phyloP scores from a whole-genome alignment of 805 yeast genomes.

The Maudiozyma bulderi region DNA sequence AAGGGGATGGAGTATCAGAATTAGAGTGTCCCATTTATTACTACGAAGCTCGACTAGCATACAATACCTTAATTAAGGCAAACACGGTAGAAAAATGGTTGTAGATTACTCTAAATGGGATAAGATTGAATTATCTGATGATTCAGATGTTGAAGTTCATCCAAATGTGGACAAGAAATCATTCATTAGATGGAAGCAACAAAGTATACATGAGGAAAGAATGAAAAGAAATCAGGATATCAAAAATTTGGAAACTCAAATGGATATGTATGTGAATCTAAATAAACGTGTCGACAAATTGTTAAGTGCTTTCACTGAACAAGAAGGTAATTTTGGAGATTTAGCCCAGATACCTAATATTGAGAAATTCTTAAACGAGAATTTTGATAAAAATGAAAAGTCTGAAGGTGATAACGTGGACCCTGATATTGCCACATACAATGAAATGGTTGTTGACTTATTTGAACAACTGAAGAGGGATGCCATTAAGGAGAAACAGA shows the following conservation, averaged over 20 bases:
- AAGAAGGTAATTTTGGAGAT: slow-evolving; percentile 16
- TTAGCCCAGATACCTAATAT: slow-evolving; percentile 26
- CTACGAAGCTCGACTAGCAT: no score
- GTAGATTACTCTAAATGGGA: slow-evolving; percentile 98
- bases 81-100: slow-evolving; percentile 40
- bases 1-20: no score
- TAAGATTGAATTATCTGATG: slow-evolving; percentile 89
- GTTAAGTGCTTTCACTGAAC: slow-evolving; percentile 33
- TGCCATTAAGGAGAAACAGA: slow-evolving; percentile 38
- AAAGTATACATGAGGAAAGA: slow-evolving; percentile 92
- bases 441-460: slow-evolving; percentile 88
- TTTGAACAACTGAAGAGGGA: slow-evolving; percentile 68
- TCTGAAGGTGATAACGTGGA: slow-evolving; percentile 38
- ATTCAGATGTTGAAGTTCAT: slow-evolving; percentile 93
- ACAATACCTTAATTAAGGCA: background rate
- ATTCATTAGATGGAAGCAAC: slow-evolving; percentile 91
- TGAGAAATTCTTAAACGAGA: slow-evolving; percentile 35
- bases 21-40: no score
- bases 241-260: slow-evolving; percentile 62
- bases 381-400: slow-evolving; percentile 52
- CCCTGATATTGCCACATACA: slow-evolving; percentile 53
- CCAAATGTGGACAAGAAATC: slow-evolving; percentile 94
- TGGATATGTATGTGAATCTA: slow-evolving; percentile 69
- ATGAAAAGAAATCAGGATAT: slow-evolving; percentile 71
- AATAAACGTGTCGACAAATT: slow-evolving; percentile 64